These are phyloP conservation scores for Aspergillus brasiliensis DNA, from an alignment of 2,329 filamentous ascomycete genomes.

Conservation along the genomic window DNA sequence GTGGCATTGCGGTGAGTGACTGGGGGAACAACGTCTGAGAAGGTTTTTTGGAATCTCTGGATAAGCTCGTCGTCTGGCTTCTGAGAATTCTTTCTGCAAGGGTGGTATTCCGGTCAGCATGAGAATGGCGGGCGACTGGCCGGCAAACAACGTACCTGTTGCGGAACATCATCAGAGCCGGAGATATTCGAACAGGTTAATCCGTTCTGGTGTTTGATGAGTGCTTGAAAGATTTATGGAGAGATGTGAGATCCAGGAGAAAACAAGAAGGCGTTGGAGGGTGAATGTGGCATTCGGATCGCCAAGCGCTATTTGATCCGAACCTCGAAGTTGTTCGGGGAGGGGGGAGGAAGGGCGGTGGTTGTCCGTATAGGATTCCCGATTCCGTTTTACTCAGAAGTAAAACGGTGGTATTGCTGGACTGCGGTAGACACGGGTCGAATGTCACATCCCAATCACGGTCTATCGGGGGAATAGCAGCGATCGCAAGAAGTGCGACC, in stretches of 20 bases:
- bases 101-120: constrained; percentile 17
- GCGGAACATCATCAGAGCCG: constrained; percentile 46
- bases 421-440: background rate
- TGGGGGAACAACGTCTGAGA: constrained; percentile 67
- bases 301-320: background rate
- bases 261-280: background rate
- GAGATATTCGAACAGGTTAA: too few relatives aligned
- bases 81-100: constrained; percentile 70
- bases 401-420: background rate
- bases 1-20: constrained; percentile 38
- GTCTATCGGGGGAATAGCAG: background rate
- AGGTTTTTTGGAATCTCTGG: constrained; percentile 79
- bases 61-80: constrained; percentile 86
- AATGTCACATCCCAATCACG: constrained; percentile 4
- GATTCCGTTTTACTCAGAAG: background rate
- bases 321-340: background rate
- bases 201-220: background rate
- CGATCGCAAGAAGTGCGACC: constrained; percentile 1
- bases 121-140: constrained; percentile 1
- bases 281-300: constrained; percentile 17
- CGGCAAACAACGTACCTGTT: constrained; percentile 45
- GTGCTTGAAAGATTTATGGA: background rate
- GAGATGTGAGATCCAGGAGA: background rate
- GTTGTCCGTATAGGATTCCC: background rate
- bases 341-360: background rate